Conservation (phyloP, 2,329 filamentous ascomycete species). For the Paecilomyces dactylethromorphus region DNA sequence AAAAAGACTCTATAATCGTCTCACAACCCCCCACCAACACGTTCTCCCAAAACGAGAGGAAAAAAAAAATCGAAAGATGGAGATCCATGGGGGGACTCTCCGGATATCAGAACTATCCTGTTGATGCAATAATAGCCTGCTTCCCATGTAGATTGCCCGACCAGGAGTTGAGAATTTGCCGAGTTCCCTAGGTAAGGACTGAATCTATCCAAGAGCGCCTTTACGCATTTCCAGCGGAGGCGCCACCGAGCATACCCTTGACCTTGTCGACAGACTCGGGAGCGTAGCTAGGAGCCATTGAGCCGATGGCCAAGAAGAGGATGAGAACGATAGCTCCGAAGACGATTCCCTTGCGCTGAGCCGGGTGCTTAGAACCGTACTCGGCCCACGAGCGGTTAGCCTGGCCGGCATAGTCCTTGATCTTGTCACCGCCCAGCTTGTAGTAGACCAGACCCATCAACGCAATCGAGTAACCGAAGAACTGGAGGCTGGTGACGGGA, state of each 20-base stretch:
- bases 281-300: constrained; percentile 49
- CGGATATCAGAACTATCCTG: background rate
- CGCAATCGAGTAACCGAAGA: constrained; percentile 71
- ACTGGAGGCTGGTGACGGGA: constrained; percentile 62
- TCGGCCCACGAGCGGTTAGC: constrained; percentile 76
- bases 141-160: background rate
- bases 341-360: constrained; percentile 69
- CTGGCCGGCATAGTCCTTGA: constrained; percentile 71
- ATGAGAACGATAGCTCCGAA: constrained; percentile 59
- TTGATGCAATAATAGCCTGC: background rate
- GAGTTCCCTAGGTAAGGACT: background rate
- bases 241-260: constrained; percentile 31
- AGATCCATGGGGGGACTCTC: background rate
- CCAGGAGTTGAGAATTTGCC: background rate
- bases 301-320: constrained; percentile 63
- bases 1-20: background rate
- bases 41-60: background rate
- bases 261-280: constrained; percentile 27
- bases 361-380: constrained; percentile 70
- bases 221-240: constrained; percentile 26
- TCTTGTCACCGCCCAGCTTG: constrained; percentile 67
- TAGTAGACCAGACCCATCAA: constrained; percentile 60
- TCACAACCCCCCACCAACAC: background rate
- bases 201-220: background rate
- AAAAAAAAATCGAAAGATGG: background rate